phyloP scores from a whole-genome alignment of 495 filamentous ascomycete species.

The Hypomontagnella monticulosa region DNA sequence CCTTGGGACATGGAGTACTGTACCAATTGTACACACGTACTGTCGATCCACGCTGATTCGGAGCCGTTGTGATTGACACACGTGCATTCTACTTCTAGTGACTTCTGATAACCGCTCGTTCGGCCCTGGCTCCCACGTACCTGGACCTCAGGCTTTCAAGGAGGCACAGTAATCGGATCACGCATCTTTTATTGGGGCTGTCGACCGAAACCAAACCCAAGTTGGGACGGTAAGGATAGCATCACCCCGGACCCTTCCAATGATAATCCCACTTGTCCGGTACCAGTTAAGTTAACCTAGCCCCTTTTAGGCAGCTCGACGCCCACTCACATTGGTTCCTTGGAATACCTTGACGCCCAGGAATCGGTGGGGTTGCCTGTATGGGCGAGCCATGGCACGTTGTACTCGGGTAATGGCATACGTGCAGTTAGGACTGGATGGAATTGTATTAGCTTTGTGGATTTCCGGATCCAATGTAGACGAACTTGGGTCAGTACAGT shows the following conservation, averaged over 20 bases:
- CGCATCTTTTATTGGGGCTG: constrained; percentile 16
- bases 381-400: constrained; percentile 7
- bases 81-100: constrained; percentile 24
- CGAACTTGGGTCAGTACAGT: no score
- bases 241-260: constrained; percentile 13
- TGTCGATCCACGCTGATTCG: constrained; percentile 17
- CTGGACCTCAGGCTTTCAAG: background rate
- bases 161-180: constrained; percentile 13
- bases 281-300: constrained; percentile 20
- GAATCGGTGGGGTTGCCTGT: constrained; percentile 4
- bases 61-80: constrained; percentile 15
- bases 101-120: constrained; percentile 7
- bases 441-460: no score
- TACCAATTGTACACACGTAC: background rate
- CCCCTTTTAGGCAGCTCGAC: constrained; percentile 30
- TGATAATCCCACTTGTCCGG: constrained; percentile 28
- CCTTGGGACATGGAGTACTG: constrained; percentile 17
- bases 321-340: constrained; percentile 8
- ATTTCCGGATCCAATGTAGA: no score
- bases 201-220: constrained; percentile 22
- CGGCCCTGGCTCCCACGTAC: constrained; percentile 14
- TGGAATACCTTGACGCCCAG: constrained; percentile 4
- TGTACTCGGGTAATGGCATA: constrained; percentile 15
- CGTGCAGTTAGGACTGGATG: background rate
- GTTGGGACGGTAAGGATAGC: constrained; percentile 11